phyloP scores from a whole-genome alignment of 768 basidiomycete species.

The Mycena olivaceomarginata region DNA sequence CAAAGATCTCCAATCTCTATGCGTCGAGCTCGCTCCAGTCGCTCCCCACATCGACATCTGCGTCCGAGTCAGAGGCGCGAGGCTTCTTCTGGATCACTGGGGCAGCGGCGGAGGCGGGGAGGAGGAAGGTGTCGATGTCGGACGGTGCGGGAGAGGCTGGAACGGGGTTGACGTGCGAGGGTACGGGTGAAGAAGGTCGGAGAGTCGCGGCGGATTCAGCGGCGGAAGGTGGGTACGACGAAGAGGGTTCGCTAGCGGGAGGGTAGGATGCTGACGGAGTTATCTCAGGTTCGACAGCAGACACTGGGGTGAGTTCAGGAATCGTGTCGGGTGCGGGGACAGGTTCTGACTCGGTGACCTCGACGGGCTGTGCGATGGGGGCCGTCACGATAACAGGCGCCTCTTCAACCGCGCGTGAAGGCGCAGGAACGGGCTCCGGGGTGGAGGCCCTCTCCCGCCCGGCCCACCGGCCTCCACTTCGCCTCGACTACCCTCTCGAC shows the following conservation, averaged over 20 bases:
- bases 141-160: slow-evolving; percentile 22
- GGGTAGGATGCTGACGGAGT: background rate
- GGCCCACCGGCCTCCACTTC: slow-evolving; percentile 55
- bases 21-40: slow-evolving; percentile 68
- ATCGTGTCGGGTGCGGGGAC: background rate
- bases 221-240: background rate
- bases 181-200: slow-evolving; percentile 35
- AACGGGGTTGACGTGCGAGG: slow-evolving; percentile 37
- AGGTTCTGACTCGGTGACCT: background rate
- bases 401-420: no score
- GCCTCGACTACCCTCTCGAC: slow-evolving; percentile 70
- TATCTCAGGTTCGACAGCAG: background rate
- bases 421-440: background rate
- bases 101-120: slow-evolving; percentile 40
- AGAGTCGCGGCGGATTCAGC: slow-evolving; percentile 48
- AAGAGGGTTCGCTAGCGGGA: background rate
- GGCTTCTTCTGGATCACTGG: slow-evolving; percentile 17
- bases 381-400: no score
- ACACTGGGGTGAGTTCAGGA: background rate
- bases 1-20: slow-evolving; percentile 18
- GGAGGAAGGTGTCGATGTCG: slow-evolving; percentile 51
- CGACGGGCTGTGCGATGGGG: background rate
- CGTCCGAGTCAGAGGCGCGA: slow-evolving; percentile 8
- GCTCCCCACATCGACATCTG: slow-evolving; percentile 25
- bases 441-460: slow-evolving; percentile 46